Base-by-base conservation (phyloP, 345 rosid genomes). In the Ailanthus altissimus region DNA sequence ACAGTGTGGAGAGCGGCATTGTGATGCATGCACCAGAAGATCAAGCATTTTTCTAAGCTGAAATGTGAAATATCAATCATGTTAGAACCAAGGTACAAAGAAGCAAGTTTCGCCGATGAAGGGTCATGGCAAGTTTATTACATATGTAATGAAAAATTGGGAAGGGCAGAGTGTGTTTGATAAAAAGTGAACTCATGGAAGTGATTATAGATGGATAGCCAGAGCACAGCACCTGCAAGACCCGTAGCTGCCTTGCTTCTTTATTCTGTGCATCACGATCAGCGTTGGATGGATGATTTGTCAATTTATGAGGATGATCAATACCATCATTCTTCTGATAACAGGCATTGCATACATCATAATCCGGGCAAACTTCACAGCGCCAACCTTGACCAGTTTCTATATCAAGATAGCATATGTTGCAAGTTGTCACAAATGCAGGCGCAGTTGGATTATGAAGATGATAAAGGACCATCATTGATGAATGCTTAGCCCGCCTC, bases 341-440 rank as follows among this genome's bases (percentile, higher is more conserved):
- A 83, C 99, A 93, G 47, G 83, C 45, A 83, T 92, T 94, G 87
- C 99, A 96, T 47, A 96, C 89, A 84, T 96, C 98, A 84, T 90
- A 96, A 75, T 96, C 97, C 6, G 97, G 97, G 80, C 99, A 96
- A 75, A 92, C 88, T 84, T 96, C 98, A 82, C 99, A 96, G 53
- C 93, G 94, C 98, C 99, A 96, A 76, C 99, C 97, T 83, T 96
- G 98, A 87, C 98, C 99, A 21, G 90, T 86, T 91, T 96, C 98
- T 62, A 96, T 91, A 84, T 96, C 99, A 74, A 90, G 94, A 79
- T 84, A 87, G 69, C 99, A 96, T 70, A 85, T 67, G 70, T 90
- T 88, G 89, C 99, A 96, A n/a, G 97, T 92, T 0, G 90, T 89
- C 50, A 96, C 98, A 85, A 93, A 96, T 25, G 99, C 98, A 75